Percentiles rank a stretch among this genome's conserved stretches.
Conservation (phyloP, 1,284 basidiomycete genomes). For the Entoloma clypeatum region DNA sequence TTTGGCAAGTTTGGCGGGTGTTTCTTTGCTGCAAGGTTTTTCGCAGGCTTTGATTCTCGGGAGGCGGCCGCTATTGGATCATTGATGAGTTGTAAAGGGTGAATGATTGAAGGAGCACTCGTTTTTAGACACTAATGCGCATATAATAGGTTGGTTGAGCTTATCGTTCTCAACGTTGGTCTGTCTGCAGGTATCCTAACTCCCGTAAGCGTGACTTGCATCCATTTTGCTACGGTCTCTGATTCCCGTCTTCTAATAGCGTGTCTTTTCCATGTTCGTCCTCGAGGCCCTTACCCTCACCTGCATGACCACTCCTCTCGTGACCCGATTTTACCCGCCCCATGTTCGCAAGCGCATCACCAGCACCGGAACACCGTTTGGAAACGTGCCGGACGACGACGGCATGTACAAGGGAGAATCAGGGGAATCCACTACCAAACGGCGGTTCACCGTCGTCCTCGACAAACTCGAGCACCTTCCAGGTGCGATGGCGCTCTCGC, state of each 20-base stretch:
- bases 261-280: conserved; percentile 88
- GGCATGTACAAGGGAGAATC: conserved; percentile 17
- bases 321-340: conserved; percentile 74
- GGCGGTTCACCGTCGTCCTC: conserved; percentile 80
- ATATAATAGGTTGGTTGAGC: conserved; percentile 65
- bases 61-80: conserved; percentile 86
- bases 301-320: conserved; percentile 86
- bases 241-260: conserved; percentile 24
- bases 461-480: conserved; percentile 88
- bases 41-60: conserved; percentile 72
- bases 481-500: conserved; percentile 66
- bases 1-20: conserved; percentile 80
- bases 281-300: conserved; percentile 84
- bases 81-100: conserved; percentile 96
- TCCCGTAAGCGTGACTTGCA: conserved; percentile 29
- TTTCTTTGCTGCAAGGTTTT: conserved; percentile 57
- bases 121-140: background rate
- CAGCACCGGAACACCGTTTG: conserved; percentile 43
- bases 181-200: conserved; percentile 81
- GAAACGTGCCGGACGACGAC: conserved; percentile 39
- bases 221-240: conserved; percentile 5
- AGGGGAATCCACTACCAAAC: conserved; percentile 36
- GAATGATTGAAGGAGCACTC: conserved; percentile 18
- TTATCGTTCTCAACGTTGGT: conserved; percentile 96
- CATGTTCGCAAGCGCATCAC: conserved; percentile 49